Base-by-base conservation (phyloP, 331 rosid genomes). In the Quercus tomentella region DNA sequence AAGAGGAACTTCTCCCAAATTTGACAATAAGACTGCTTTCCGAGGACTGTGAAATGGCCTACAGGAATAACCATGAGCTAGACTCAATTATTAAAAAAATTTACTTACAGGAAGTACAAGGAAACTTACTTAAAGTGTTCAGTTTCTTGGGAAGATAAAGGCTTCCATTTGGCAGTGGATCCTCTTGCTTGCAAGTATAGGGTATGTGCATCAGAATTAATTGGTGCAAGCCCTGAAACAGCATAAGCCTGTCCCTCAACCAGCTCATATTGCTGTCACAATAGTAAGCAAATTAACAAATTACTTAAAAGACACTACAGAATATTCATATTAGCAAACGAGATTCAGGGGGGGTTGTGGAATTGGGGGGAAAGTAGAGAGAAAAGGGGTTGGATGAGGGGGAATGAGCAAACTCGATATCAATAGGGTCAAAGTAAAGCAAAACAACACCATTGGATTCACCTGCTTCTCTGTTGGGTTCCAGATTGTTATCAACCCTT, bases 401-500 rank as follows among this genome's bases (percentile, higher is more conserved):
- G 28, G 61, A 54, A 56, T 60, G 52, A 18, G 70, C 16, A 55
- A 15, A 61, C 76, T 22, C n/a, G 2, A 25, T 14, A 22, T 15
- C 35, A 69, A 33, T 41, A 4, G 6, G 54, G n/a, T 22, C 20
- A 30, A 4, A 23, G 41, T 14, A 56, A 6, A 51, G 12, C 54
- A 5, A 21, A 30, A 52, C 6, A 25, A 72, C 26, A 73, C 75
- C 51, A 54, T 74, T 77, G 81, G 69, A 55, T 74, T 79, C 66
- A 85, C 93, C 92, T 88, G 91, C 76, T 91, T 86, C 86, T 85
- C 92, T 1, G 96, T 84, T 65, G 97, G 97, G 79, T 92, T 91
- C 98, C 98, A 95, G 81, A 95, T 89, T 57, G 97, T 91, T 77
- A 92, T 84, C 33, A 92, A 75, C 54, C 98, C 98, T 87, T 87